These are phyloP conservation scores for Nakaseomyces kungkrabaensis DNA, from an alignment of 1,139 yeast species.

Conservation along the genomic window DNA sequence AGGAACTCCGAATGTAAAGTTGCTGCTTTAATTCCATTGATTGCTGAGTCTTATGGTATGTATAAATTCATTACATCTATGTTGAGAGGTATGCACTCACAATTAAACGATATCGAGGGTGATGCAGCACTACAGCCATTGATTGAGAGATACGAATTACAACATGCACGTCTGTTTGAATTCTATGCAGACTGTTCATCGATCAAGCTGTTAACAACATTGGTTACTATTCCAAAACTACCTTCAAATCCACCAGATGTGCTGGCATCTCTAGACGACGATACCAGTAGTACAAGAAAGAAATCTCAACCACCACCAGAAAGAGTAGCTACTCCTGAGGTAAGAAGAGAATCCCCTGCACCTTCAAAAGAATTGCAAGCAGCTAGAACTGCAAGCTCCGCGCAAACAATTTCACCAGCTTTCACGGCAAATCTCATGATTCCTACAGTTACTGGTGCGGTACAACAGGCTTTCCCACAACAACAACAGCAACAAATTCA, in stretches of 20 bases:
- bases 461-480: conserved; percentile 4
- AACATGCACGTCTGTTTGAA: conserved; percentile 69
- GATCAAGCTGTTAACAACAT: conserved; percentile 69
- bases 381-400: conserved; percentile 13
- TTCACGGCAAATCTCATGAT: conserved; percentile 8
- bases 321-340: conserved; percentile 1
- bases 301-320: conserved; percentile 4
- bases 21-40: conserved; percentile 81
- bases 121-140: conserved; percentile 73
- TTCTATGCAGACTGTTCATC: conserved; percentile 88
- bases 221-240: conserved; percentile 79
- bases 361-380: conserved; percentile 10
- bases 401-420: not conserved
- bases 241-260: conserved; percentile 54
- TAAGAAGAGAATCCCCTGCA: conserved; percentile 3
- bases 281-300: conserved; percentile 7
- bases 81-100: conserved; percentile 79
- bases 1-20: conserved; percentile 66
- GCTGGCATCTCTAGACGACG: conserved; percentile 5
- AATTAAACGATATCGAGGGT: conserved; percentile 44
- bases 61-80: conserved; percentile 82
- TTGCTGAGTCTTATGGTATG: conserved; percentile 90
- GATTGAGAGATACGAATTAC: conserved; percentile 63
- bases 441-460: conserved; percentile 8
- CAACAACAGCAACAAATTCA: conserved; percentile 9